Base-by-base conservation (phyloP, 108 stramenopile genomes). In the Aurantiochytrium sp. region DNA sequence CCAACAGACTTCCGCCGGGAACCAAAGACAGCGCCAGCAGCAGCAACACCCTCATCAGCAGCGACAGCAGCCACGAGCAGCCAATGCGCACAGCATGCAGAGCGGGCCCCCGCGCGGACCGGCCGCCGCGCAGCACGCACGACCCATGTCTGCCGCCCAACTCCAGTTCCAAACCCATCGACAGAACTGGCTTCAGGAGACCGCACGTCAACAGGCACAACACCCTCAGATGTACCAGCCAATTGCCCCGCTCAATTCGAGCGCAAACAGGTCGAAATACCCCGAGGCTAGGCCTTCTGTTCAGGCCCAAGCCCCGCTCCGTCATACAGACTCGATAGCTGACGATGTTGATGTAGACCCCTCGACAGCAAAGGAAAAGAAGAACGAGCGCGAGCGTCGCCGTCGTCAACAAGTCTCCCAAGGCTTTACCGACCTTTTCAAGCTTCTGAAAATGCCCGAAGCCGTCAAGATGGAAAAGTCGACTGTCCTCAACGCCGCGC, bases 381-480 rank as follows among this genome's bases (percentile, higher is more conserved):
- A 83, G 51, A 83, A 83, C 28, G 76, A 83, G 76, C 76, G 76
- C 49, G 76, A 83, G 28, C 76, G 76, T 45, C 45, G 76, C 45
- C 45, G 76, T 18, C 76, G 76, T 23, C 51, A 45, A 6, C 76
- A 83, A 23, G 76, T 83, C 76, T 53, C 49, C 1, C 76, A 83
- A 12, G 76, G 76, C 18, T 83, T 83, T 23, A 83, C 45, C 45
- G 76, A 83, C 4, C 28, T 83, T 6, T 83, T 28, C 51, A 83
- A 83, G 49, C 45, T 83, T 16, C 51, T 83, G 19, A 83, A 83
- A 53, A 53, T 83, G 76, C 49, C 45, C 28, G 76, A 83, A 12
- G 51, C 49, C 49, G 76, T 53, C 51, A 83, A 83, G 51, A 83
- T 53, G 49, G 76, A 83, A 83, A 83, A 83, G 76, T 83, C 76